A percentile compares a stretch with the other conserved stretches of the same genome.
Evolutionary conservation across 2,329 filamentous ascomycete species (phyloP).

Genomic region (Lasiodiplodia theobromae): DNA sequence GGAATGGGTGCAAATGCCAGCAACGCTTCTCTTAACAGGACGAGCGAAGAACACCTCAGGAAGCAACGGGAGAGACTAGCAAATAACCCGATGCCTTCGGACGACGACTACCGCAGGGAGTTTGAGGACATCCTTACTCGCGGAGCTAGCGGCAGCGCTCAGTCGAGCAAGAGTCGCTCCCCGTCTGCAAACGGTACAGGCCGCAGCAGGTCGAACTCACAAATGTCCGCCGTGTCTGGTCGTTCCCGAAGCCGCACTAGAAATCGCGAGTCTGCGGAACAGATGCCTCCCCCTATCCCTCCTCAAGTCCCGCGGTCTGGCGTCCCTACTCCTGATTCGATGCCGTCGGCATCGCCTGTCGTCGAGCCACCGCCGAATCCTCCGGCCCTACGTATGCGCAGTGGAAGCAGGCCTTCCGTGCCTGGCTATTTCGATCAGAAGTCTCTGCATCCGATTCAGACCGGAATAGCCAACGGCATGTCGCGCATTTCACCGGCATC

Average conservation of each 20-base stretch:
- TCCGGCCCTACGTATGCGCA: conserved; percentile 43
- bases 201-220: conserved; percentile 63
- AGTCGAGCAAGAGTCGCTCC: conserved; percentile 40
- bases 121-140: conserved; percentile 41
- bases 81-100: conserved; percentile 4
- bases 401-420: conserved; percentile 44
- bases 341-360: conserved; percentile 6
- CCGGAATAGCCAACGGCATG: conserved; percentile 31
- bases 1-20: conserved; percentile 60
- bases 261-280: conserved; percentile 59
- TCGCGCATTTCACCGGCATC: conserved; percentile 4
- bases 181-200: conserved; percentile 48
- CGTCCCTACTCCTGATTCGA: conserved; percentile 14
- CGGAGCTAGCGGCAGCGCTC: conserved; percentile 45
- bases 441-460: conserved; percentile 45
- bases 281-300: conserved; percentile 44
- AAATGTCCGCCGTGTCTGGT: conserved; percentile 55
- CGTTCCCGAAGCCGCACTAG: conserved; percentile 62
- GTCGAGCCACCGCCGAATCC: conserved; percentile 33
- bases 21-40: conserved; percentile 43
- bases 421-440: conserved; percentile 46
- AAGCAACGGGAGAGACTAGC: background rate
- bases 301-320: conserved; percentile 37
- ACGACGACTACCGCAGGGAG: conserved; percentile 42
- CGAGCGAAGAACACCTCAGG: conserved; percentile 27